phyloP scores from a whole-genome alignment of 257 asterid species.

The Nicotiana tabacum region DNA sequence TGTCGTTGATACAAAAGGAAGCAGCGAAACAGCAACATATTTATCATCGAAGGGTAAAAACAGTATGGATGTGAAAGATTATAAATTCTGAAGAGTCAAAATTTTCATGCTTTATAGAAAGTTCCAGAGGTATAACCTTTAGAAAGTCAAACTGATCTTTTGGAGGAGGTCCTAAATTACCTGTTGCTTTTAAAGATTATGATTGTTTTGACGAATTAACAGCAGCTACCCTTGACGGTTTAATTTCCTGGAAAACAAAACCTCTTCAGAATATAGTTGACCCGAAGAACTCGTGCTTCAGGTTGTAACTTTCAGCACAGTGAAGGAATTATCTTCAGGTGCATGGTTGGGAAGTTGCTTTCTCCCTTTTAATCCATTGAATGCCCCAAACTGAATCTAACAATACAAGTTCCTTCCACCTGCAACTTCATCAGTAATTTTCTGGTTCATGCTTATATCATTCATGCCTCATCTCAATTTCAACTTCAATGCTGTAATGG shows the following conservation, averaged over 20 bases:
- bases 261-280: neutral
- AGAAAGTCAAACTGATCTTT: neutral
- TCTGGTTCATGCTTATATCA: neutral
- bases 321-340: neutral
- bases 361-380: neutral
- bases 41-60: neutral
- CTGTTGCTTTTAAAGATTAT: neutral
- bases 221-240: neutral
- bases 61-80: neutral
- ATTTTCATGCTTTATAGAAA: neutral
- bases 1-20: neutral
- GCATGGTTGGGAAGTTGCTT: neutral
- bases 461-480: neutral
- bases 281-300: neutral
- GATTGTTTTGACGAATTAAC: neutral
- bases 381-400: neutral
- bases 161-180: neutral
- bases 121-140: neutral
- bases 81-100: neutral
- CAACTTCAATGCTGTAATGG: neutral
- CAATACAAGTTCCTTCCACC: neutral
- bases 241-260: neutral
- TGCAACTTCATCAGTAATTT: neutral
- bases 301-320: neutral
- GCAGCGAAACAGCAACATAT: neutral